These are phyloP conservation scores for Pythium sp. DNA, from an alignment of 352 stramenopile species.

Conservation along the genomic window DNA sequence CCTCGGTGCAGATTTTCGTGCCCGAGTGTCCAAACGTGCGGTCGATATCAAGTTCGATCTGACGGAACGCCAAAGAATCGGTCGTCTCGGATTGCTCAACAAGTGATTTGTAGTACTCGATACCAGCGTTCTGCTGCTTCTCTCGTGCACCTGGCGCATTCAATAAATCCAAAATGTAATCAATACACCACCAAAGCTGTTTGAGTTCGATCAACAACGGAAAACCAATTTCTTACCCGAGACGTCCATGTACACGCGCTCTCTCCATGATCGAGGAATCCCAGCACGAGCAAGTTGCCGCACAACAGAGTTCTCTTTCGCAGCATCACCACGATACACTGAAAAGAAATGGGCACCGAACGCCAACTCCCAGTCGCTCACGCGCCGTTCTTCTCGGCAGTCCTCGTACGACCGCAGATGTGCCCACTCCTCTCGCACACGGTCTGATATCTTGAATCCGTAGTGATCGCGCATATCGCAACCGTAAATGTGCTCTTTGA, in stretches of 20 bases:
- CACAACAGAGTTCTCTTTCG: slow-evolving; percentile 26
- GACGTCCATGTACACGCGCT: slow-evolving; percentile 71
- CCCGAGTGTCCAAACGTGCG: slow-evolving; percentile 78
- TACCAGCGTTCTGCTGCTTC: slow-evolving; percentile 48
- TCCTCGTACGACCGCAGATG: slow-evolving; percentile 73
- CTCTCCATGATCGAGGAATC: slow-evolving; percentile 59
- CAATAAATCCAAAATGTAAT: too few relatives aligned
- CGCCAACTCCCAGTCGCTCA: slow-evolving; percentile 57
- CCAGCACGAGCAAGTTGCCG: slow-evolving; percentile 40
- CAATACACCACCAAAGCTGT: too few relatives aligned
- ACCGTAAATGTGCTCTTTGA: slow-evolving; percentile 35
- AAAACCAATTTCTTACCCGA: slow-evolving; percentile 27
- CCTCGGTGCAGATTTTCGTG: slow-evolving; percentile 58
- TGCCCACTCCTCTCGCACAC: slow-evolving; percentile 37
- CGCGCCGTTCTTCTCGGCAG: slow-evolving; percentile 64
- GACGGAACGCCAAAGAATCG: slow-evolving; percentile 65
- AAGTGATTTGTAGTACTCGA: slow-evolving; percentile 50
- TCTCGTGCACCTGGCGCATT: slow-evolving; percentile 29
- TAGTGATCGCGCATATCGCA: slow-evolving; percentile 52
- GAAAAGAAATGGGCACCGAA: slow-evolving; percentile 48
- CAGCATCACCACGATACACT: slow-evolving; percentile 9
- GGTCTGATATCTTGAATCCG: slow-evolving; percentile 57
- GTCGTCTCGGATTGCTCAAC: slow-evolving; percentile 35
- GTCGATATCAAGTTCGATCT: slow-evolving; percentile 87
- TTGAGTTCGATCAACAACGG: too few relatives aligned